A percentile compares a stretch with the other conserved stretches of the same genome.
These are phyloP conservation scores for Hymenoscyphus salicellus DNA, from an alignment of 2,329 filamentous ascomycete genomes.

Conservation along the genomic window DNA sequence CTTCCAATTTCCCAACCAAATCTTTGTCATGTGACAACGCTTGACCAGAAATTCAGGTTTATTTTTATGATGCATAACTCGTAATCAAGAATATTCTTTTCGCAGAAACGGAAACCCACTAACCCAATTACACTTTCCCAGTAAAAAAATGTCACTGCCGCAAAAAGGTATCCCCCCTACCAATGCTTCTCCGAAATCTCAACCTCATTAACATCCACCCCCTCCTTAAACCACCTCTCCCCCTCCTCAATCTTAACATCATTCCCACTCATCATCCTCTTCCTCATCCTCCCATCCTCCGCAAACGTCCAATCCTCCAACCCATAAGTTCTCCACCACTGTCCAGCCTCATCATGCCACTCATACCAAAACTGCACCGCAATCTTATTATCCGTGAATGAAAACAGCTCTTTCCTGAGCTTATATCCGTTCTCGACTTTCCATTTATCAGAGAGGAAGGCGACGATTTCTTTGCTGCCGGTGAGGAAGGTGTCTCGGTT, in stretches of 20 bases:
- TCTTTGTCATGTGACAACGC: too few relatives aligned
- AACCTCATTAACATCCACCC: conserved; percentile 65
- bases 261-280: conserved; percentile 74
- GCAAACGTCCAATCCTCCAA: conserved; percentile 78
- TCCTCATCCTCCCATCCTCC: conserved; percentile 66
- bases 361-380: conserved; percentile 79
- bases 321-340: conserved; percentile 87
- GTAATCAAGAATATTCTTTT: too few relatives aligned
- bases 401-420: conserved; percentile 79
- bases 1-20: too few relatives aligned
- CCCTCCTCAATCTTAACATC: conserved; percentile 60
- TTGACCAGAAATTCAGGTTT: too few relatives aligned
- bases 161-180: conserved; percentile 42
- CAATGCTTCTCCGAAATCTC: conserved; percentile 66
- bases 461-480: conserved; percentile 65
- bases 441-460: conserved; percentile 73
- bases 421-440: conserved; percentile 66
- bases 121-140: too few relatives aligned
- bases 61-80: too few relatives aligned
- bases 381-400: conserved; percentile 71
- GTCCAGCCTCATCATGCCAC: conserved; percentile 69
- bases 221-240: conserved; percentile 68
- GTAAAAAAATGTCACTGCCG: too few relatives aligned
- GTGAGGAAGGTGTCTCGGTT: conserved; percentile 69
- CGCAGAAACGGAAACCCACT: too few relatives aligned